Evolutionary conservation across 169 alveolate genomes (phyloP), one percentile per base, ranked within the genome.

Genomic region (Nephromyces sp.): DNA sequence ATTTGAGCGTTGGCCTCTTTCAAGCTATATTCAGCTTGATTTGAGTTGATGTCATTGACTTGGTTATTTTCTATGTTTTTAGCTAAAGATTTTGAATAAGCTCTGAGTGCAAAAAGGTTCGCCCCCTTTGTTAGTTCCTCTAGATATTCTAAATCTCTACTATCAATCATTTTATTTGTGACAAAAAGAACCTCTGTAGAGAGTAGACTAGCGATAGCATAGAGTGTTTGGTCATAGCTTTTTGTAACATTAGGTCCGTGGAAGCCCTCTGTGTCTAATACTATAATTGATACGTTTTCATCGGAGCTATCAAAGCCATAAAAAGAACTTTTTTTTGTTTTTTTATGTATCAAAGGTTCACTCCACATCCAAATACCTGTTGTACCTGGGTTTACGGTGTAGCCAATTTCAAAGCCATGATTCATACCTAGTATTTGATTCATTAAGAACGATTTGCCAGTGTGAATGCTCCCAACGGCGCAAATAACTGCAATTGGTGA

Each of bases 401-500:
- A 68, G 21, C 82, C 82, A 22, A 75, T 65, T 0, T 51, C 61
- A 35, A 75, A 75, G 21, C 43, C 73, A 0, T 62, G n/a, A 43
- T 15, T 43, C n/a, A 15, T 15, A 62, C 68, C 68, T 57, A 62
- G 15, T 62, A 65, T 5, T 53, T 65, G 66, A 71, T 87, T 87
- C 6, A 86, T 66, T 24, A 87, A 64, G 33, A 83, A 86, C 5
- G 88, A 79, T 75, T 87, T 87, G 3, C 92, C 92, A 31, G 87
- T 78, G 66, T 87, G 85, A 74, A 87, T 70, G 52, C 83, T 78
- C 32, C 92, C 92, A 33, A 87, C 71, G 8, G 83, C 92, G 15
- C 87, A 81, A 4, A 87, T 88, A n/a, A 85, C 68, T 27, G 91
- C 88, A 31, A 87, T 74, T 30, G 92, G 92, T 57, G 68, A 15